Evolutionary conservation across 129 eudicot genomes (phyloP).

Genomic region (Artemisia annua): DNA sequence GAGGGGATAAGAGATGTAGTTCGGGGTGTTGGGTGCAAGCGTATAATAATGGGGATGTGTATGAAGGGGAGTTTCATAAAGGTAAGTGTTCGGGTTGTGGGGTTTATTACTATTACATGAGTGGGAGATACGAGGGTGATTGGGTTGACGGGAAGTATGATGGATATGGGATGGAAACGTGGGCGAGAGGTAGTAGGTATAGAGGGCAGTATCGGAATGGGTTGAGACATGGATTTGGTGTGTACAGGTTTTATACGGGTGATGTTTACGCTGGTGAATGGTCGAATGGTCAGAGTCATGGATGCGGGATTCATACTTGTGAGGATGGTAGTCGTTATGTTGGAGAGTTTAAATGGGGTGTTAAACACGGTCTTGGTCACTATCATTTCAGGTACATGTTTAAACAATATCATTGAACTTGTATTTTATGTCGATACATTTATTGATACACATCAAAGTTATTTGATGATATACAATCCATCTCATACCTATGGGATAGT

Average conservation of each 20-base stretch:
- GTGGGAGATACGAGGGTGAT: conserved; percentile 98
- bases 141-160: conserved; percentile 98
- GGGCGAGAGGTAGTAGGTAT: conserved; percentile 95
- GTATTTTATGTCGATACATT: conserved; percentile 19
- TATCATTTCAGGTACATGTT: conserved; percentile 86
- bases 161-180: conserved; percentile 91
- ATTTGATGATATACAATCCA: conserved; percentile 1
- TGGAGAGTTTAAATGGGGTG: conserved; percentile 97
- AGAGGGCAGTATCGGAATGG: conserved; percentile 95
- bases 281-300: conserved; percentile 98
- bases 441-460: not conserved
- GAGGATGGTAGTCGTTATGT: conserved; percentile 98
- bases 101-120: conserved; percentile 88
- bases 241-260: conserved; percentile 89
- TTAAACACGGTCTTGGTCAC: conserved; percentile 97
- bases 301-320: conserved; percentile 95
- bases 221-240: conserved; percentile 91
- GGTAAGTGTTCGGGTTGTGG: conserved; percentile 96
- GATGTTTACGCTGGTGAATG: conserved; percentile 98
- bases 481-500: not conserved
- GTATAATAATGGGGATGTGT: conserved; percentile 90
- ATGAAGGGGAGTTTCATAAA: conserved; percentile 94
- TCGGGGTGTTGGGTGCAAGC: conserved; percentile 96
- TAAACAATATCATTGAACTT: not conserved
- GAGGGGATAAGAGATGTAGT: conserved; percentile 50